Evolutionary conservation across 2,329 filamentous ascomycete genomes (phyloP).

Genomic region (Nemania serpens): DNA sequence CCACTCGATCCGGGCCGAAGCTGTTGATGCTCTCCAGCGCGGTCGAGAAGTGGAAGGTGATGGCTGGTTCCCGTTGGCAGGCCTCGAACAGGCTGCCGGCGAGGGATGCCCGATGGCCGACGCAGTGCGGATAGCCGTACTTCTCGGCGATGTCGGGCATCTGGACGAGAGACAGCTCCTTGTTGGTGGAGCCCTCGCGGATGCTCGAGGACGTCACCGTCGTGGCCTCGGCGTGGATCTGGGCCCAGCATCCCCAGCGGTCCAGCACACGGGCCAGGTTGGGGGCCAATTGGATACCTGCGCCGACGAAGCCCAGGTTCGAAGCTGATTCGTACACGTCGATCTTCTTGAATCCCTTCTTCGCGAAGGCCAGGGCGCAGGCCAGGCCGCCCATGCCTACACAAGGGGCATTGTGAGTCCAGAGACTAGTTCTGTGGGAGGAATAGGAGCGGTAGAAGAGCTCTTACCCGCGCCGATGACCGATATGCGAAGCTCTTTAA

Average conservation of each 20-base stretch:
- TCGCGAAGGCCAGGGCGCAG: slow-evolving; percentile 72
- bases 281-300: slow-evolving; percentile 82
- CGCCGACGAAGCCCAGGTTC: slow-evolving; percentile 78
- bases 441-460: not conserved
- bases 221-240: slow-evolving; percentile 69
- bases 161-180: slow-evolving; percentile 72
- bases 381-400: slow-evolving; percentile 80
- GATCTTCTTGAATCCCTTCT: slow-evolving; percentile 75
- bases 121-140: slow-evolving; percentile 79
- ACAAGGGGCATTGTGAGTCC: slow-evolving; percentile 3
- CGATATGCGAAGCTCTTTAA: slow-evolving; percentile 47
- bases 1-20: slow-evolving; percentile 57
- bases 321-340: slow-evolving; percentile 75
- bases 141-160: slow-evolving; percentile 68
- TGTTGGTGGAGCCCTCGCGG: slow-evolving; percentile 70
- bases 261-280: slow-evolving; percentile 81
- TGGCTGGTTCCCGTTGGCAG: slow-evolving; percentile 65
- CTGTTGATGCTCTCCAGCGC: slow-evolving; percentile 60
- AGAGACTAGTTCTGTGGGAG: not conserved
- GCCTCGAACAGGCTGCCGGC: slow-evolving; percentile 71
- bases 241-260: slow-evolving; percentile 70
- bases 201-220: slow-evolving; percentile 74
- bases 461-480: slow-evolving; percentile 54
- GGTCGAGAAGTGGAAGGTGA: slow-evolving; percentile 71
- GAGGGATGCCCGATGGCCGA: slow-evolving; percentile 75